Evolutionary conservation across 176 grass and related monocot genomes (phyloP).

Genomic region (Puccinellia tenuiflora): DNA sequence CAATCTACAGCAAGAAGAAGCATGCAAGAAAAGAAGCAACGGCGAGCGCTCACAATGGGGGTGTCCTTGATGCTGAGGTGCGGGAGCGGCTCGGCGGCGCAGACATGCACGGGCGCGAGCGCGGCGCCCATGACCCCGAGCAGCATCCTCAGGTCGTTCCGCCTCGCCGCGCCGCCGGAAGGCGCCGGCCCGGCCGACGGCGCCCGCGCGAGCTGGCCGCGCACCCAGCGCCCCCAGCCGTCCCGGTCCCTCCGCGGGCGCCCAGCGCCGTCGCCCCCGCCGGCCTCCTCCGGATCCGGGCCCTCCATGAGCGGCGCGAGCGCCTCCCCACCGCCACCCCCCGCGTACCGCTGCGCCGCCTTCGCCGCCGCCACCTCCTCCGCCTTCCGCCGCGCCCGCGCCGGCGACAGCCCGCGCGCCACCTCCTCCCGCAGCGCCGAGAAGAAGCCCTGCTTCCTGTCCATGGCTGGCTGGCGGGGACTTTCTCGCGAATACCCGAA

Average conservation of each 20-base stretch:
- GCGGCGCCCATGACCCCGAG: conserved; percentile 83
- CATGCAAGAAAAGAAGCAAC: not conserved
- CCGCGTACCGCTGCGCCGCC: conserved; percentile 14
- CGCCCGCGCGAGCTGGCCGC: conserved; percentile 50
- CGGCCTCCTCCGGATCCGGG: conserved; percentile 50
- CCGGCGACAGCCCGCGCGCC: conserved; percentile 56
- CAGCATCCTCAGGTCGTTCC: conserved; percentile 65
- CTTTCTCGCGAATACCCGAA: conserved; percentile 6
- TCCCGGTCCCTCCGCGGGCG: conserved; percentile 42
- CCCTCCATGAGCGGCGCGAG: conserved; percentile 79
- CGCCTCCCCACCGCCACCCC: conserved; percentile 30
- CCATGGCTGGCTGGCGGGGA: conserved; percentile 33
- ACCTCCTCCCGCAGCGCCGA: conserved; percentile 68
- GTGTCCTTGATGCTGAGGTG: conserved; percentile 92
- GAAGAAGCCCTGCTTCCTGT: conserved; percentile 84
- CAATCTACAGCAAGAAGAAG: conserved; percentile 17
- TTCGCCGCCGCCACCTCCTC: conserved; percentile 33
- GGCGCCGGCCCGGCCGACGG: conserved; percentile 8
- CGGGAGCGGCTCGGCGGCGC: conserved; percentile 68
- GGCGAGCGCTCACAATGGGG: conserved; percentile 58
- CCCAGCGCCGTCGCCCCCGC: conserved; percentile 1
- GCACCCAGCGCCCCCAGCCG: conserved; percentile 65
- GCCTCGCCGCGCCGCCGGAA: conserved; percentile 4
- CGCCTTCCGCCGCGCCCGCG: conserved; percentile 34
- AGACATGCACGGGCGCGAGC: conserved; percentile 70